Evolutionary conservation across 306 rosid genomes (phyloP), one percentile per base, ranked within the genome.

Genomic region (Sphenostylis stenocarpa): DNA sequence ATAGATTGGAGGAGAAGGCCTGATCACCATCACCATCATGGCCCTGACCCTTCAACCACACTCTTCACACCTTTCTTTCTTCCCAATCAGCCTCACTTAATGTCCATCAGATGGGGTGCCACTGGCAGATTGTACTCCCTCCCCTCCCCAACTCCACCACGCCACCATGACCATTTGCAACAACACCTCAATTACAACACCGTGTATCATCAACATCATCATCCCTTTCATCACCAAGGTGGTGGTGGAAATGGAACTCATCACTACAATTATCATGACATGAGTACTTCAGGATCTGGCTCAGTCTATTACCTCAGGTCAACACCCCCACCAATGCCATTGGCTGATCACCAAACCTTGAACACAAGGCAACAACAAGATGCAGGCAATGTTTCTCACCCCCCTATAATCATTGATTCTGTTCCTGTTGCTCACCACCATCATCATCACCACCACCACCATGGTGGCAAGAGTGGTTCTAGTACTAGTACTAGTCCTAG

Each of bases 1-100:
- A 93, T 93, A 10, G 98, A 93, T 79, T 93, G 96, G 94, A 84
- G 81, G 84, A 82, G 85, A 33, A 81, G 94, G 14, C 66, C 83
- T 24, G 79, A 83, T 52, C 53, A 79, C 1, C 38, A 78, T 24
- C 69, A 67, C 19, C 51, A 61, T 20, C 73, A 64, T 33, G 67
- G 19, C 47, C 20, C 55, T 26, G 85, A 82, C 71, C 81, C 63
- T 1, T 56, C 73, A 28, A 0, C 63, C 14, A 8, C 81, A 11
- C 51, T 78, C 19, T 58, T 79, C 67, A 39, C 87, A 5, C 84
- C 86, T 78, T 67, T 88, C 41, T 69, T 81, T 52, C 82, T 86
- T 51, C 86, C 84, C 0, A 77, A 81, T 81, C 86, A 85, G n/a
- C 81, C 47, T 0, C 87, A 78, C n/a, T 73, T 73, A 4, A 62